Evolutionary conservation across 108 stramenopile species (phyloP), one percentile per base, ranked within the genome.

Genomic region (Skeletonema costatum): DNA sequence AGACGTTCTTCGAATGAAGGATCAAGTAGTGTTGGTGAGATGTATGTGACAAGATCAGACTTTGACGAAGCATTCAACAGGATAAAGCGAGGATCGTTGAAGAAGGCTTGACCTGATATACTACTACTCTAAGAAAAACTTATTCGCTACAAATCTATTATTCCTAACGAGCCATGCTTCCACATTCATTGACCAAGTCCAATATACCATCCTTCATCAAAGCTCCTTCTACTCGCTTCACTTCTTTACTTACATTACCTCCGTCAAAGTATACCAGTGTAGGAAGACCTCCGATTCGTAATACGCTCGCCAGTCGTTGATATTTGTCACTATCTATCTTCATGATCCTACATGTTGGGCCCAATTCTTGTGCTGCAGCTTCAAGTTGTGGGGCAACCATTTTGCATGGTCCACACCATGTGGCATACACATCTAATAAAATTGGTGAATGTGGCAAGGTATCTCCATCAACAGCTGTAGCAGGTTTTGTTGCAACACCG

Each of bases 361-460:
- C 92, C 12, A 94, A 71, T 51, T 86, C 80, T 68, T 75, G 41
- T 7, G 92, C 96, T 12, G 83, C 93, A 32, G 71, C 82, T 69
- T 82, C 81, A 31, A 97, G 71, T 62, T 89, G 71, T 0, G 93
- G 92, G 12, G 84, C 87, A 69, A 97, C 82, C 59, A 92, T 66
- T 66, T 93, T 88, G 71, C 96, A 97, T 4, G 97, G 97, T 2
- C 97, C 97, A 61, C 97, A 97, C 94, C 94, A 97, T 5, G 88
- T 89, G 14, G 97, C 93, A 65, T 89, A 95, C 7, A 93, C 87
- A 86, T 97, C 97, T 41, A 97, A 74, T 32, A 97, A 71, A 9
- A 97, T 44, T 31, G 93, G 92, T 10, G 81, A 72, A 61, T 71
- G 68, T 38, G 50, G 39, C 38, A 74, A 66, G 2, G 82, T 30